Base-by-base conservation (phyloP, 1,284 basidiomycete species). In the Ceratobasidium sp. region DNA sequence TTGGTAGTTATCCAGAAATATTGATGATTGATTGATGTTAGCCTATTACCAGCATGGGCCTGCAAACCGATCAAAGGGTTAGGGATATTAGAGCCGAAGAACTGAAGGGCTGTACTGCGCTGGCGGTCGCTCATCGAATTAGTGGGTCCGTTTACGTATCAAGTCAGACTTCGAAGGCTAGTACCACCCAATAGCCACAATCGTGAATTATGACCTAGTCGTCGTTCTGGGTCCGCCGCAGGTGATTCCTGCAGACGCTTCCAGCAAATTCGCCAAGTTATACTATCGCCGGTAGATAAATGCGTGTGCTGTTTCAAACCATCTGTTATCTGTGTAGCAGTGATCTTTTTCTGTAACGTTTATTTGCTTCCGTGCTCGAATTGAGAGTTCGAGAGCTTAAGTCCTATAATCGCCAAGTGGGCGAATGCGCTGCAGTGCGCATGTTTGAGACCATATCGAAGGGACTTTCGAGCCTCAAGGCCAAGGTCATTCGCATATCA, bases 181-280 rank as follows among this genome's bases (percentile, higher is more conserved):
- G 2, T 29, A n/a, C 22, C 19, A n/a, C 29, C 15, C 36, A 1
- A 9, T 29, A 66, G 64, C 64, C 22, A 66, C 64, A 29, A 66
- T 66, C 48, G 41, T 66, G 15, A 51, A 66, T 31, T 66, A 53
- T 29, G 64, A 66, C 33, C n/a, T 53, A 22, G 53, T 66, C 64
- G 14, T 66, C 45, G 64, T 66, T 19, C 53, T 66, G 4, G 64
- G 64, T 14, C 8, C 64, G 17, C 64, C 64, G 14, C 48, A 36
- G 22, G 64, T 14, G 17, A 47, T 66, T 1, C 27, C 53, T 6
- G 31, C 50, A 9, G 36, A 66, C 29, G 24, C 44, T 15, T 51
- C 50, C 11, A 53, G 50, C 33, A 36, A 19, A 31, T 66, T 66
- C n/a, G 45, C 50, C 8, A 66, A 66, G 36, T 36, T 66, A 47